Conservation (phyloP, 495 filamentous ascomycete species). For the Beverwykella pulmonaria region DNA sequence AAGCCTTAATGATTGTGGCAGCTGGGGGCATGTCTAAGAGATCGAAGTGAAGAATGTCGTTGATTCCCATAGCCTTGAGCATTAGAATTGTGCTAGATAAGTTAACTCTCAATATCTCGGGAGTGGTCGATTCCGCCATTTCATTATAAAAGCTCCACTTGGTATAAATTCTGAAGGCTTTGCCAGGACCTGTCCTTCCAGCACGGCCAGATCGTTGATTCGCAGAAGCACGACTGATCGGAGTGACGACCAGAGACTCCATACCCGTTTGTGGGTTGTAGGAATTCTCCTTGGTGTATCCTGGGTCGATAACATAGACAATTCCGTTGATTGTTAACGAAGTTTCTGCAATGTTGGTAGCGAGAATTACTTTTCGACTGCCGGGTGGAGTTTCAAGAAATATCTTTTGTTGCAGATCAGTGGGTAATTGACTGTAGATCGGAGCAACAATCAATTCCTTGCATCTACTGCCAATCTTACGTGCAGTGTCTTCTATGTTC, state of each 20-base stretch:
- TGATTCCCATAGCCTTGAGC: slow-evolving; percentile 89
- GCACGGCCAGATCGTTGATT: slow-evolving; percentile 92
- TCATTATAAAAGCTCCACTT: slow-evolving; percentile 95
- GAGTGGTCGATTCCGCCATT: slow-evolving; percentile 87
- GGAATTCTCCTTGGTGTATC: slow-evolving; percentile 93
- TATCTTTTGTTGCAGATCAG: slow-evolving; percentile 88
- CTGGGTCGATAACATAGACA: slow-evolving; percentile 88
- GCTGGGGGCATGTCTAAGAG: slow-evolving; percentile 95
- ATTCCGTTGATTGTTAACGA: slow-evolving; percentile 93
- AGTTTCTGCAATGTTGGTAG: slow-evolving; percentile 96
- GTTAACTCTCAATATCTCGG: slow-evolving; percentile 92
- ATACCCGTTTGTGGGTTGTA: slow-evolving; percentile 92
- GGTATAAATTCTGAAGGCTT: slow-evolving; percentile 93
- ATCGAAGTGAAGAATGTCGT: slow-evolving; percentile 91
- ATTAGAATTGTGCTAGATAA: slow-evolving; percentile 81
- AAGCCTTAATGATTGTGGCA: slow-evolving; percentile 84
- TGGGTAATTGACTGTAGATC: slow-evolving; percentile 85
- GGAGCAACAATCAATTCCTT: slow-evolving; percentile 75
- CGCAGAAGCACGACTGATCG: slow-evolving; percentile 90
- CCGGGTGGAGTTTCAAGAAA: slow-evolving; percentile 85
- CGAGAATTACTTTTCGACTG: slow-evolving; percentile 89
- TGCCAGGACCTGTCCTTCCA: slow-evolving; percentile 89
- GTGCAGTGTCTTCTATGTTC: slow-evolving; percentile 74
- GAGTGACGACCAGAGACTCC: slow-evolving; percentile 87
- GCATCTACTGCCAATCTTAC: slow-evolving; percentile 70